Evolutionary conservation across 2,329 filamentous ascomycete genomes (phyloP), one percentile per base, ranked within the genome.

Genomic region (Dactylellina sp.): DNA sequence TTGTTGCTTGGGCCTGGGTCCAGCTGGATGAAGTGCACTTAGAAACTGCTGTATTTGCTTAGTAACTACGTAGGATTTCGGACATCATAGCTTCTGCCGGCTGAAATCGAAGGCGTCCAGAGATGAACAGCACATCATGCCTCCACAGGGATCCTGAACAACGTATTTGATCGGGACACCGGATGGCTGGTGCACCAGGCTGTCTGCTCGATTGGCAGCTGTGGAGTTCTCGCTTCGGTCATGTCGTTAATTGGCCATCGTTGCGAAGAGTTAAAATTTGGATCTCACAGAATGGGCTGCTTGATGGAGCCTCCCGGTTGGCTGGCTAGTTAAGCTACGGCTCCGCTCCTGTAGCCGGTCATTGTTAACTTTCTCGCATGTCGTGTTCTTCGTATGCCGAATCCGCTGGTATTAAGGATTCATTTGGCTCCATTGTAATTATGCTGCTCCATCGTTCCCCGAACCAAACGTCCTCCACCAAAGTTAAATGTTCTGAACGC

Each of bases 61-160:
- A 35, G 11, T 6, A 32, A 35, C 24, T 28, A 14, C 44, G 16
- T 11, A 47, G 7, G 18, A 22, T 22, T 16, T 47, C 22, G 22
- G 44, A 20, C 25, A n/a, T 28, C 22, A 53, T 7, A 53, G 49
- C 49, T 53, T 16, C n/a, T 14, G 9, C 18, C 11, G 49, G 25
- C 49, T 50, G 24, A 28, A 32, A 28, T 28, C 47, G 24, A n/a
- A 6, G 28, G 49, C 49, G 28, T 53, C 6, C 37, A 16, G n/a
- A n/a, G 24, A 52, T 56, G 60, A 39, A 64, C 60, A 57, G 62
- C 62, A 57, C 62, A 65, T 65, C 62, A 65, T 65, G 42, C 62
- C 62, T 65, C 25, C 35, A 22, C 28, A 47, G 25, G 56, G 37
- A 46, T 59, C 20, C 39, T 46, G 18, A n/a, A 16, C 2, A 35